A percentile compares a stretch with the other conserved stretches of the same genome.
These are phyloP conservation scores for Starmerella asiatica DNA, from an alignment of 805 yeast genomes.

Conservation along the genomic window DNA sequence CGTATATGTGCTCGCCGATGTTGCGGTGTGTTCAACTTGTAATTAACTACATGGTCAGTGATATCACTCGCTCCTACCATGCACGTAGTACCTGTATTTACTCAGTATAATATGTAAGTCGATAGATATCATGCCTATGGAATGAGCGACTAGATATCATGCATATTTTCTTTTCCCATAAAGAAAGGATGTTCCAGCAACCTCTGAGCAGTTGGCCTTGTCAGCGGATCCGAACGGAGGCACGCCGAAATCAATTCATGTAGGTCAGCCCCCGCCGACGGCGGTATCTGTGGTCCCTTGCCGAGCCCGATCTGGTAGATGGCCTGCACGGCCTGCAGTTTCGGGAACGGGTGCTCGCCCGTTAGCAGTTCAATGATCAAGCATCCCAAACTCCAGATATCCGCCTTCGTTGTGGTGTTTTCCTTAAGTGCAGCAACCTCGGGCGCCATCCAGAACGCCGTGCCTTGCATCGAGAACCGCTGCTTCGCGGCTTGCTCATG, in stretches of 20 bases:
- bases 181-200: conserved; percentile 50
- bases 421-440: conserved; percentile 84
- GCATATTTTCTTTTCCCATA: too few species aligned
- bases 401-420: conserved; percentile 82
- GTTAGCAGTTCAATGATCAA: conserved; percentile 89
- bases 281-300: conserved; percentile 62
- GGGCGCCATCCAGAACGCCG: conserved; percentile 99
- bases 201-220: conserved; percentile 62
- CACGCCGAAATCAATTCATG: conserved; percentile 50
- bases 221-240: conserved; percentile 60
- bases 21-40: too few species aligned
- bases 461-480: conserved; percentile 82
- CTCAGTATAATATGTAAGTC: too few species aligned
- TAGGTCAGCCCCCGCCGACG: conserved; percentile 48
- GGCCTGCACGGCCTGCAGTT: conserved; percentile 92
- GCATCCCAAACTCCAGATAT: conserved; percentile 96
- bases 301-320: conserved; percentile 85
- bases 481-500: conserved; percentile 44
- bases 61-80: too few species aligned
- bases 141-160: too few species aligned
- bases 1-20: too few species aligned
- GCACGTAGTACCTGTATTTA: too few species aligned
- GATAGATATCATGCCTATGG: too few species aligned
- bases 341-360: conserved; percentile 92
- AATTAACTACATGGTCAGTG: too few species aligned